Base-by-base conservation (phyloP, 225 moss, liverwort and hornwort species). In the Bryoerythrophyllum caledonicum region DNA sequence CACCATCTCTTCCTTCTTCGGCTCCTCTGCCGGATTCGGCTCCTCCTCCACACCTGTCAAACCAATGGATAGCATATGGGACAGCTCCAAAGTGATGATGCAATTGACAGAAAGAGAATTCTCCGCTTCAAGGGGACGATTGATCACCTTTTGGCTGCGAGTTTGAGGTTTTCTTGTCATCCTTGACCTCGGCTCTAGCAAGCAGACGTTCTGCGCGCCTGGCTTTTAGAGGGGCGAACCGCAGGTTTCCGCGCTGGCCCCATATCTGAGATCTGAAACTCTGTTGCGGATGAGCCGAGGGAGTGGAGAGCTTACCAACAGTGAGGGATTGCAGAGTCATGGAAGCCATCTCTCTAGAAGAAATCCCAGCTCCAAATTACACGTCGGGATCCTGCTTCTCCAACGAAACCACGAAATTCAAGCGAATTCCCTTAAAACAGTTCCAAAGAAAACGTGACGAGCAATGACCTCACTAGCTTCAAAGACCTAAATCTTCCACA, bases 11-110 rank as follows among this genome's bases (percentile, higher is more conserved):
- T 85, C 82, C 59, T 84, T 78, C 12, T 83, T 72, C 2, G 75
- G 71, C 74, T 78, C 75, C 63, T 85, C 89, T 14, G 75, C 57
- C 28, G 63, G 25, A 44, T 77, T 55, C 55, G 32, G 38, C 38
- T 86, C 63, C 57, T 92, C 79, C 80, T 90, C 90, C 53, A 80
- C 71, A 53, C 60, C 79, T 17, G 80, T 85, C 66, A 70, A 87
- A 83, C 62, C 19, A 44, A 13, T 12, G 12, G 14, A 14, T 14
- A 44, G 14, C 4, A 48, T 6, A 19, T 49, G 48, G 19, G 48
- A 49, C 17, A 49, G 19, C 17, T 49, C 19, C 48, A 49, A 15
- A 15, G 44, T 15, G 44, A 44, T 44, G 48, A 19, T 13, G 4
- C 46, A 46, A 4, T 38, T 37, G 37, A 16, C 46, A 46, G 5